Evolutionary conservation across 2,329 filamentous ascomycete species (phyloP).

Genomic region (Fusarium sp.): DNA sequence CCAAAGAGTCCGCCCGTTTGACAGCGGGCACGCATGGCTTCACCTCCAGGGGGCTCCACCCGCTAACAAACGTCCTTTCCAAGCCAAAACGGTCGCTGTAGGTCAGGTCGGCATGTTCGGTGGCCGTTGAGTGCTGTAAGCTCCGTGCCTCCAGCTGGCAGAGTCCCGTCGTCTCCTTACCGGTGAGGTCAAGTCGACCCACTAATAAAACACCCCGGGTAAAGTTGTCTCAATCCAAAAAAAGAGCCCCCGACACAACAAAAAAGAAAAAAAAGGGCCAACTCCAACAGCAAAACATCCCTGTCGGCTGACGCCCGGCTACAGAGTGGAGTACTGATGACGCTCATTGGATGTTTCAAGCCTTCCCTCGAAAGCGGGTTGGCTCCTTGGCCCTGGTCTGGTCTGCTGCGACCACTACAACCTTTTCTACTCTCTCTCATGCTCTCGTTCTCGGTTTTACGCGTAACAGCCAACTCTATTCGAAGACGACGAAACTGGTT

Average conservation of each 20-base stretch:
- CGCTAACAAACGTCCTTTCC: slow-evolving; percentile 23
- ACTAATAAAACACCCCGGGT: slow-evolving; percentile 34
- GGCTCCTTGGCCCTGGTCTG: slow-evolving; percentile 7
- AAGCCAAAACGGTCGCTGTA: slow-evolving; percentile 21
- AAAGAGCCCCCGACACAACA: slow-evolving; percentile 16
- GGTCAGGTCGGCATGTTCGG: slow-evolving; percentile 22
- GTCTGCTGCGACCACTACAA: slow-evolving; percentile 38
- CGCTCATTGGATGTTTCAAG: slow-evolving; percentile 28
- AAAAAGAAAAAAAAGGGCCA: slow-evolving; percentile 6
- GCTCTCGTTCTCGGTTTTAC: slow-evolving; percentile 21
- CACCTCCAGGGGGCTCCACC: slow-evolving; percentile 20
- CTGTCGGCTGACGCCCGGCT: slow-evolving; percentile 33
- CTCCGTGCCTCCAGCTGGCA: background rate
- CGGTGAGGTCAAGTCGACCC: background rate
- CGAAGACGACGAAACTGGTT: slow-evolving; percentile 27
- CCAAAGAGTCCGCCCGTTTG: slow-evolving; percentile 6
- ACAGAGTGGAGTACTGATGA: slow-evolving; percentile 11
- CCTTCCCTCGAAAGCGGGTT: slow-evolving; percentile 5
- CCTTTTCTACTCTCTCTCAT: background rate
- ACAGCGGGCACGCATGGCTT: slow-evolving; percentile 13
- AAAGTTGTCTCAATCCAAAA: slow-evolving; percentile 31
- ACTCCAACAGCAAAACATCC: slow-evolving; percentile 11
- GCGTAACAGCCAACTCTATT: slow-evolving; percentile 18
- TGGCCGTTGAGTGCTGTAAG: slow-evolving; percentile 13
- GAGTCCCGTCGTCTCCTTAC: background rate